These are phyloP conservation scores for Podospora didyma DNA, from an alignment of 495 filamentous ascomycete species.

Conservation along the genomic window DNA sequence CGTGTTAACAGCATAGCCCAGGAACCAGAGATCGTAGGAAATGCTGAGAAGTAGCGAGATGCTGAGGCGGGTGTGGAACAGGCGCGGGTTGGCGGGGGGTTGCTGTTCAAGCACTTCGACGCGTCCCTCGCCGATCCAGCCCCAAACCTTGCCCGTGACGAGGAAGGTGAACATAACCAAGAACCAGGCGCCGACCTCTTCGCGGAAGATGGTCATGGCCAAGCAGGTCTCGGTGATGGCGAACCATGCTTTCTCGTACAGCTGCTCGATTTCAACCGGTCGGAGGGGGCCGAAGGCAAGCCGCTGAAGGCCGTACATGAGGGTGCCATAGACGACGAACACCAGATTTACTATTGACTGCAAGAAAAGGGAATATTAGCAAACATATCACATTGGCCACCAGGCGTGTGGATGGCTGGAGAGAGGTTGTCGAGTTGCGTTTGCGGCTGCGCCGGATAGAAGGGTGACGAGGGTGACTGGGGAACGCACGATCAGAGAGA, in stretches of 20 bases:
- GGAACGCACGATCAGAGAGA: constrained; percentile 77
- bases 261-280: constrained; percentile 89
- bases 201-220: constrained; percentile 98
- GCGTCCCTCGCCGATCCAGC: constrained; percentile 93
- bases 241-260: constrained; percentile 97
- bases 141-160: constrained; percentile 94
- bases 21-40: constrained; percentile 69
- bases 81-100: constrained; percentile 79
- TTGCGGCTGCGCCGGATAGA: not conserved
- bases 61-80: constrained; percentile 84
- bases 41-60: constrained; percentile 74
- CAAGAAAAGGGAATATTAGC: constrained; percentile 4
- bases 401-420: not conserved
- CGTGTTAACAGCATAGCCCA: constrained; percentile 73
- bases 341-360: constrained; percentile 87
- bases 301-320: constrained; percentile 83
- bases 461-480: no score
- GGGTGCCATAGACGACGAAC: constrained; percentile 66
- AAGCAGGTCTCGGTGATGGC: constrained; percentile 94
- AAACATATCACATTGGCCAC: not conserved
- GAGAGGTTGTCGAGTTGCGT: not conserved
- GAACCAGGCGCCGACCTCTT: constrained; percentile 90
- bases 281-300: constrained; percentile 89
- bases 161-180: constrained; percentile 91
- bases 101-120: constrained; percentile 95